Conservation (phyloP, 495 filamentous ascomycete genomes). For the Penicillium waksmanii region DNA sequence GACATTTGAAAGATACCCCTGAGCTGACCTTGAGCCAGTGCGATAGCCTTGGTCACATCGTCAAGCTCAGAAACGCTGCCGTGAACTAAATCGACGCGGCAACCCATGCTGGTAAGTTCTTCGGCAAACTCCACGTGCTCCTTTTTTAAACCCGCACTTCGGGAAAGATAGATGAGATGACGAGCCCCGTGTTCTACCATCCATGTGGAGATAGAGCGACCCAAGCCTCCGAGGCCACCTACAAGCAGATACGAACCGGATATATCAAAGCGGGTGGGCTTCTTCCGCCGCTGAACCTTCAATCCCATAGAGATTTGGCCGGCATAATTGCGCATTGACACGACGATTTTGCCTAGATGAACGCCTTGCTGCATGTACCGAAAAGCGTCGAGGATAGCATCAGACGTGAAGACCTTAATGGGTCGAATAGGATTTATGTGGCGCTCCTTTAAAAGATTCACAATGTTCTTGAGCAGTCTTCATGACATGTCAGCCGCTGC, state of each 20-base stretch:
- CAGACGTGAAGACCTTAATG: constrained; percentile 26
- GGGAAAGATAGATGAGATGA: constrained; percentile 52
- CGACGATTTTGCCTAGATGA: constrained; percentile 53
- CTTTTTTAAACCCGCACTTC: constrained; percentile 20
- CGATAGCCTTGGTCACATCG: constrained; percentile 30
- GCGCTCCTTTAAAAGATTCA: constrained; percentile 11
- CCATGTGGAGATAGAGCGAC: constrained; percentile 57
- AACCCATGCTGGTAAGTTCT: constrained; percentile 42
- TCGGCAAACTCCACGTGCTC: constrained; percentile 28
- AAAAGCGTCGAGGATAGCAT: constrained; percentile 31
- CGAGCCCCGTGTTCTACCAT: constrained; percentile 61
- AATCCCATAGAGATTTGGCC: neutral
- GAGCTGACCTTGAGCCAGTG: constrained; percentile 18
- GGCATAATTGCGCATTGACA: constrained; percentile 19
- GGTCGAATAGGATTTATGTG: constrained; percentile 42
- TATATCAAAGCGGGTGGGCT: no score
- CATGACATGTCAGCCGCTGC: no score
- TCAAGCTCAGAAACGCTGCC: constrained; percentile 21
- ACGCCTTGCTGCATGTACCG: constrained; percentile 38
- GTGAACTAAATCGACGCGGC: constrained; percentile 21
- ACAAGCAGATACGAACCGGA: constrained; percentile 40
- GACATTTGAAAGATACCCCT: constrained; percentile 41
- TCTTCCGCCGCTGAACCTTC: neutral
- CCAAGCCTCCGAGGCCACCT: constrained; percentile 61
- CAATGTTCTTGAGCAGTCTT: no score